Percentiles rank a stretch among this genome's conserved stretches.
phyloP scores from a whole-genome alignment of 306 rosid genomes.

The Herpetospermum pedunculosum region DNA sequence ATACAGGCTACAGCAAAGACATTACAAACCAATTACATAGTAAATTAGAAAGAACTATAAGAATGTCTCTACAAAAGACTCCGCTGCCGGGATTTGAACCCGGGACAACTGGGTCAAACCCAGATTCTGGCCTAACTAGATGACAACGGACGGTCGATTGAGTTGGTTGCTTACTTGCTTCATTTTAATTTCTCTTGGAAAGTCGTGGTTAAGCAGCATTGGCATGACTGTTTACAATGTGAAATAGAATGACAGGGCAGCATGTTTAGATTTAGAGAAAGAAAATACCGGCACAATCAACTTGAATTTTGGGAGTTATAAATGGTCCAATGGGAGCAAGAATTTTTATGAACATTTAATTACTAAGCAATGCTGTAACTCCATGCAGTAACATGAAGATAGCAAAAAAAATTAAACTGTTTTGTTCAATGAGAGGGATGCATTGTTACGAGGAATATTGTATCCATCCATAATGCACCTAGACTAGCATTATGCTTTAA shows the following conservation, averaged over 20 bases:
- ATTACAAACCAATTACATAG: background rate
- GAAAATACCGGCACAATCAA: background rate
- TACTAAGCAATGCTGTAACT: background rate
- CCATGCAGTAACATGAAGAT: background rate
- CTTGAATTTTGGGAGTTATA: background rate
- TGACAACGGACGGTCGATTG: slow-evolving; percentile 24
- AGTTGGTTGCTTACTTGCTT: slow-evolving; percentile 1
- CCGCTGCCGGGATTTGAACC: slow-evolving; percentile 61
- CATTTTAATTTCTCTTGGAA: background rate
- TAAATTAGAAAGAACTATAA: background rate
- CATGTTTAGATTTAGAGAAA: background rate
- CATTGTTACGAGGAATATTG: background rate
- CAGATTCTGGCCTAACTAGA: slow-evolving; percentile 56
- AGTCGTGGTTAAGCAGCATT: background rate
- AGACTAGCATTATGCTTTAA: background rate
- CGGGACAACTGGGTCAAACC: slow-evolving; percentile 45
- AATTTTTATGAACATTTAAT: background rate
- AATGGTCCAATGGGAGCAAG: background rate
- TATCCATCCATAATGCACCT: background rate
- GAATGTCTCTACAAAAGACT: slow-evolving; percentile 1
- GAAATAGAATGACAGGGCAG: background rate
- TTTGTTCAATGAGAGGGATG: background rate
- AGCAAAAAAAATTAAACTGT: background rate
- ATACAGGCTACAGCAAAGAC: background rate
- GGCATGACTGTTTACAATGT: background rate